These are phyloP conservation scores for Penicilliopsis zonata DNA, from an alignment of 495 filamentous ascomycete genomes.

Conservation along the genomic window DNA sequence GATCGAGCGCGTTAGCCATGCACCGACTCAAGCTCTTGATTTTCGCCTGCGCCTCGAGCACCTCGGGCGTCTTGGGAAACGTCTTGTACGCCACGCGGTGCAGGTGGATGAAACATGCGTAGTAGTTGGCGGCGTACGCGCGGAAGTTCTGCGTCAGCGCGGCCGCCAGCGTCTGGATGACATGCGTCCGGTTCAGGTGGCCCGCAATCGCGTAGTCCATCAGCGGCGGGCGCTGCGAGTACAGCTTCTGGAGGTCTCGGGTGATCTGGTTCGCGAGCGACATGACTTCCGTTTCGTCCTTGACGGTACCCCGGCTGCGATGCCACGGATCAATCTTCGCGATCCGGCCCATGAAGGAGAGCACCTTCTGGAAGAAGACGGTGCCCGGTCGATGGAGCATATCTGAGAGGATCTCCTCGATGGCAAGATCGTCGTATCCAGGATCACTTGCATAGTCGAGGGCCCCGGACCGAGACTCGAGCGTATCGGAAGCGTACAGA, in stretches of 20 bases:
- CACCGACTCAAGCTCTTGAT: constrained; percentile 21
- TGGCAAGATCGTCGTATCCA: constrained; percentile 10
- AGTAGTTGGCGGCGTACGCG: constrained; percentile 27
- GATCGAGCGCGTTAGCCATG: constrained; percentile 15
- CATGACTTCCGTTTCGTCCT: constrained; percentile 27
- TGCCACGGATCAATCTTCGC: constrained; percentile 23
- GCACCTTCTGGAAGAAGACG: constrained; percentile 24
- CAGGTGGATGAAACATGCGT: constrained; percentile 28
- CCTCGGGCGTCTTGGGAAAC: constrained; percentile 22
- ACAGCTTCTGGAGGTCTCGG: constrained; percentile 23
- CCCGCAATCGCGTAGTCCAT: constrained; percentile 30
- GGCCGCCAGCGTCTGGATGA: constrained; percentile 22
- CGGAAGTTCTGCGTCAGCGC: constrained; percentile 25
- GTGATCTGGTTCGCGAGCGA: constrained; percentile 19
- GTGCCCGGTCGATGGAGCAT: constrained; percentile 21
- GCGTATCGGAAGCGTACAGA: constrained; percentile 6
- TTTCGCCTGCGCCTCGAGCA: constrained; percentile 16
- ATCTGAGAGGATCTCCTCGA: constrained; percentile 20
- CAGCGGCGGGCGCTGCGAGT: constrained; percentile 22
- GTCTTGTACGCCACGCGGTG: constrained; percentile 31
- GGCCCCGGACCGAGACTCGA: too few species aligned
- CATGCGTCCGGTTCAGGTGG: constrained; percentile 20
- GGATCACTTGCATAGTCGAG: not conserved
- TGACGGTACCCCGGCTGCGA: constrained; percentile 20
- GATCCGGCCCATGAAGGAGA: constrained; percentile 21